phyloP scores from a whole-genome alignment of 2,329 filamentous ascomycete species.

The Fusarium guadeloupense region DNA sequence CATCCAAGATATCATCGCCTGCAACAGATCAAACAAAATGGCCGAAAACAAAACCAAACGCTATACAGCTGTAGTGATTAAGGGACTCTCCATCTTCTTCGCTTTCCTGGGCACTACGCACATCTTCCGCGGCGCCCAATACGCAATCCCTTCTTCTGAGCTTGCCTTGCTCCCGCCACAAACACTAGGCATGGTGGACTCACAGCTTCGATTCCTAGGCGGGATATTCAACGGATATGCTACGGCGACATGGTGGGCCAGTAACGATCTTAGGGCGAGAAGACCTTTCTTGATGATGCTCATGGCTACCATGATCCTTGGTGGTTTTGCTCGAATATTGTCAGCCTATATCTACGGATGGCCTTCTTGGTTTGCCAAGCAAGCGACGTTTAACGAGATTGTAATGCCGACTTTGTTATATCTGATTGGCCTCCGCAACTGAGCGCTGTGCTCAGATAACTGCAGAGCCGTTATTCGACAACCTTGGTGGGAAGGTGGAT shows the following conservation, averaged over 20 bases:
- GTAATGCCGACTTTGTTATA: background rate
- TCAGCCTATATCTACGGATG: background rate
- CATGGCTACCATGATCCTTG: background rate
- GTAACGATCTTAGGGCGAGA: background rate
- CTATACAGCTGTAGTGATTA: background rate
- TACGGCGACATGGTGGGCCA: background rate
- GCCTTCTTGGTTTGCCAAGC: background rate
- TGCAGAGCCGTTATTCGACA: no score
- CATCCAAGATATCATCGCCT: no score
- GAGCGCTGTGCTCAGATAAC: background rate
- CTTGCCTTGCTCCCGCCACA: background rate
- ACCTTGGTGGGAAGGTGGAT: no score
- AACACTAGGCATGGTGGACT: background rate
- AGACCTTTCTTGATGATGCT: background rate
- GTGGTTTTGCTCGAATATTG: background rate
- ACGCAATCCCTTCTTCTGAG: background rate
- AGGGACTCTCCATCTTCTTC: background rate
- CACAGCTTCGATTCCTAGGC: background rate
- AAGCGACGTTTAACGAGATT: background rate
- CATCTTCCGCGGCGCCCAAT: accelerated
- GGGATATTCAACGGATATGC: background rate
- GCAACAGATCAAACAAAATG: background rate
- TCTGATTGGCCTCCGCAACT: background rate
- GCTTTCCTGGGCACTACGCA: background rate
- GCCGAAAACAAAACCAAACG: background rate